These are phyloP conservation scores for Daldinia concentrica DNA, from an alignment of 495 filamentous ascomycete genomes.

Conservation along the genomic window DNA sequence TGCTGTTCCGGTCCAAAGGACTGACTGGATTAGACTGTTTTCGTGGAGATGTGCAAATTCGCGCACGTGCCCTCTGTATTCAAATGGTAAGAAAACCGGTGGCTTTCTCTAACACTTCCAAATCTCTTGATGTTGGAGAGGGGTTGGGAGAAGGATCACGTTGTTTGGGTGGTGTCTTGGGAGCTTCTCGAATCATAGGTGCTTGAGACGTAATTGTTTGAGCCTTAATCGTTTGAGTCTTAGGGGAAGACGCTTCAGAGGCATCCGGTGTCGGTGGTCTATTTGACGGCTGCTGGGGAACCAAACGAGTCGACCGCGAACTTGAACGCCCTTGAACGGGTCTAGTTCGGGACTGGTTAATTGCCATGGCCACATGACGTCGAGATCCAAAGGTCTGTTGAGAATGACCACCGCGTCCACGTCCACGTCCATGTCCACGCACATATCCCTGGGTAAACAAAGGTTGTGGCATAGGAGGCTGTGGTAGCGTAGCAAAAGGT, in stretches of 20 bases:
- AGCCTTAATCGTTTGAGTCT: background rate
- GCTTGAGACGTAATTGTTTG: background rate
- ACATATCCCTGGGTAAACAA: background rate
- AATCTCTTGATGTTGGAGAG: background rate
- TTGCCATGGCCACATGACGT: background rate
- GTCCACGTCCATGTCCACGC: background rate
- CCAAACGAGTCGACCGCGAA: background rate
- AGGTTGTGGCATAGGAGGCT: background rate
- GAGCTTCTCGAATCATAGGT: background rate
- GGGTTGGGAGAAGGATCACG: background rate
- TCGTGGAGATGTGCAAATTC: background rate
- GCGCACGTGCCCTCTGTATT: background rate
- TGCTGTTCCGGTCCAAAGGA: background rate
- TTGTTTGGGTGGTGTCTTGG: background rate
- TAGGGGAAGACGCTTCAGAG: background rate
- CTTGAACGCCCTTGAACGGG: background rate
- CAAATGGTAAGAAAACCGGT: background rate
- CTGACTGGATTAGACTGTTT: background rate
- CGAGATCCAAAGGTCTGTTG: background rate
- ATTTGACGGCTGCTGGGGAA: background rate
- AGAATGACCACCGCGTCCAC: background rate
- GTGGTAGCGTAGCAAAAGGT: background rate
- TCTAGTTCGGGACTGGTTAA: background rate
- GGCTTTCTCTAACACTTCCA: background rate
- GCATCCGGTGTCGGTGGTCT: background rate